Evolutionary conservation across 805 yeast species (phyloP), one percentile per base, ranked within the genome.

Genomic region (Metschnikowia reukaufii): DNA sequence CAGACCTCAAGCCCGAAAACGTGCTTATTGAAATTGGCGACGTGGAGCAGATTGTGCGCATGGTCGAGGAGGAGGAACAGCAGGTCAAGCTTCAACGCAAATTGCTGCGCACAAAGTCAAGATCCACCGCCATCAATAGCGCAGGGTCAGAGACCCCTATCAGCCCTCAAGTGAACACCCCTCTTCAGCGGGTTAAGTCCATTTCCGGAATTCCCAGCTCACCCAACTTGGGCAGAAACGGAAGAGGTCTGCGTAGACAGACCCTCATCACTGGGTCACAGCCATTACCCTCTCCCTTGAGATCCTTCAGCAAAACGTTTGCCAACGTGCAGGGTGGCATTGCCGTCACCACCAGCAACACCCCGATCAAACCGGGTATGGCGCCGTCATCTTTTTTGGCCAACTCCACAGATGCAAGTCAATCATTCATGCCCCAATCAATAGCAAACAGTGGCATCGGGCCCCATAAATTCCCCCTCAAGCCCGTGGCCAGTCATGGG

Each of bases 261-360:
- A 83, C 95, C 0, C 67, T 90, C 19, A 84, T 90, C 40, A 87
- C 95, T 0, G 96, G 96, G 0, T 88, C 96, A 0, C 96, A 90
- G 64, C 97, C 97, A 2, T 70, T 90, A 47, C 96, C 97, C 4
- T 86, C 96, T 0, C 96, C 97, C 1, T 71, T 89, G 40, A 73
- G 91, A 44, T 78, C 92, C 1, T 72, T 71, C 50, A 71, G 68
- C 53, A 70, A 68, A 50, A 63, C 73, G 17, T 70, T 68, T 50
- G 63, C 68, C 21, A 69, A 61, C 46, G 65, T 63, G n/a, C 66
- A 62, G 42, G 71, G n/a, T n/a, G n/a, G 17, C 57, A 67, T 45
- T 21, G 65, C 76, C 8, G 59, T 54, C 32, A 64, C 75, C n/a
- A 67, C 72, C 13, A 63, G 68, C 41, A 69, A 70, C 52, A 72